Base-by-base conservation (phyloP, 2,329 filamentous ascomycete genomes). In the Septoria petroselini region DNA sequence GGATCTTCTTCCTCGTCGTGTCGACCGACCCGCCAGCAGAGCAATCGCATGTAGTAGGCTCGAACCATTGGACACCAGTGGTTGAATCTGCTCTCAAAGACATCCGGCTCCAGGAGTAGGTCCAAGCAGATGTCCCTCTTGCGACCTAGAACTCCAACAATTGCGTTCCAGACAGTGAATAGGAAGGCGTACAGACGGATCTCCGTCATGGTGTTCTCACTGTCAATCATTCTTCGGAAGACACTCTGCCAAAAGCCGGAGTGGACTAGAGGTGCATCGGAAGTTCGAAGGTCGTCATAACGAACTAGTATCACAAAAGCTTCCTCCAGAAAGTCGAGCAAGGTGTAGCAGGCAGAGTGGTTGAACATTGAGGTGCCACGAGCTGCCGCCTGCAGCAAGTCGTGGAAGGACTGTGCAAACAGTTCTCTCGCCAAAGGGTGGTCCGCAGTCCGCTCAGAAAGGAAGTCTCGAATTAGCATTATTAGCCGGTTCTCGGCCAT, bases 1-100 rank as follows among this genome's bases (percentile, higher is more conserved):
- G 45, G 55, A 17, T 39, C 27, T 7, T 81, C 75, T 39, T 78
- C 80, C 12, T 84, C 88, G 44, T 83, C 80, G 62, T 86, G 86
- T 55, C 91, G 79, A 57, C 86, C 91, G 40, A 96, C 75, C 52
- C 90, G 82, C 91, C 91, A 96, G 70, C 89, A 95, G 17, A 95
- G 70, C 41, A 96, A 73, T 39, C 91, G 87, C 80, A 95, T 93
- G 66, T 85, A 96, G 68, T 95, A 96, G 11, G 89, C 86, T 53
- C 91, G 81, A 17, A 95, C 88, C 91, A 95, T 95, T 0, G 91
- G 89, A 63, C 88, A 95, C 90, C 91, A 95, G 63, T 95, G 89
- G 64, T 86, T 91, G 71, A 95, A 96, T 54, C 89, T 83, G 53
- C 81, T 82, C 63, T 87, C 82, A 66, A 95, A 95, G 2, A 85